A percentile compares a stretch with the other conserved stretches of the same genome.
Conservation (phyloP, 768 basidiomycete genomes). For the Hygrophorus russula region DNA sequence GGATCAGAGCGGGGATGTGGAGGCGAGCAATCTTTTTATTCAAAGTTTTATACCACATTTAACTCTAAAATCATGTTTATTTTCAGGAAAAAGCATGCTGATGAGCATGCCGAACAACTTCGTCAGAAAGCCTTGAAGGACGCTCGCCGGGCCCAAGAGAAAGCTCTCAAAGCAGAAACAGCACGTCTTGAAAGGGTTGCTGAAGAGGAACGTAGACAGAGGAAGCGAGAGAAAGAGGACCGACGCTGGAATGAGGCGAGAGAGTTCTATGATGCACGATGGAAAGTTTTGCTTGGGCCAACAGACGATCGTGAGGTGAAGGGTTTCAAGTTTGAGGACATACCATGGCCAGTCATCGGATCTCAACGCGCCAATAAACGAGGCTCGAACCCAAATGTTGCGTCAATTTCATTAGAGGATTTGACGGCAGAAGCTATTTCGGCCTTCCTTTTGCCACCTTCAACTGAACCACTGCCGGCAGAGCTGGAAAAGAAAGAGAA, state of each 20-base stretch:
- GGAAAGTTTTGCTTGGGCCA: slow-evolving; percentile 37
- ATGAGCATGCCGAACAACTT: slow-evolving; percentile 52
- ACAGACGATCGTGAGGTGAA: slow-evolving; percentile 12
- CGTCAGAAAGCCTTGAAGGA: slow-evolving; percentile 41
- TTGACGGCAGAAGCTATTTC: slow-evolving; percentile 46
- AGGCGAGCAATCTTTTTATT: slow-evolving; percentile 28
- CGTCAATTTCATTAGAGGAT: slow-evolving; percentile 28
- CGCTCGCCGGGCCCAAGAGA: slow-evolving; percentile 42
- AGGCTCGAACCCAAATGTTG: slow-evolving; percentile 8
- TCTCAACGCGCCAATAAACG: slow-evolving; percentile 17
- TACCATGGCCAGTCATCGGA: slow-evolving; percentile 62
- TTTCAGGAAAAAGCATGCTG: slow-evolving; percentile 53
- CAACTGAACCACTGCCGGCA: slow-evolving; percentile 7
- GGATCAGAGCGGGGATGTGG: slow-evolving; percentile 83
- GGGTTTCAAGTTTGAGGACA: slow-evolving; percentile 39
- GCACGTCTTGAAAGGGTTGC: slow-evolving; percentile 35
- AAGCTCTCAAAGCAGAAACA: slow-evolving; percentile 43
- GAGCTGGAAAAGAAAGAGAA: slow-evolving; percentile 31
- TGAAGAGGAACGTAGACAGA: slow-evolving; percentile 39
- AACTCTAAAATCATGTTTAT: slow-evolving; percentile 3
- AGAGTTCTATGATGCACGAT: slow-evolving; percentile 43
- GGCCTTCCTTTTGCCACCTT: slow-evolving; percentile 39
- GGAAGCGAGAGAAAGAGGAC: slow-evolving; percentile 36
- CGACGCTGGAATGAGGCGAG: slow-evolving; percentile 33
- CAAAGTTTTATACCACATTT: background rate